phyloP scores from a whole-genome alignment of 73 alveolate genomes.

The Paramecium sexaurelia region DNA sequence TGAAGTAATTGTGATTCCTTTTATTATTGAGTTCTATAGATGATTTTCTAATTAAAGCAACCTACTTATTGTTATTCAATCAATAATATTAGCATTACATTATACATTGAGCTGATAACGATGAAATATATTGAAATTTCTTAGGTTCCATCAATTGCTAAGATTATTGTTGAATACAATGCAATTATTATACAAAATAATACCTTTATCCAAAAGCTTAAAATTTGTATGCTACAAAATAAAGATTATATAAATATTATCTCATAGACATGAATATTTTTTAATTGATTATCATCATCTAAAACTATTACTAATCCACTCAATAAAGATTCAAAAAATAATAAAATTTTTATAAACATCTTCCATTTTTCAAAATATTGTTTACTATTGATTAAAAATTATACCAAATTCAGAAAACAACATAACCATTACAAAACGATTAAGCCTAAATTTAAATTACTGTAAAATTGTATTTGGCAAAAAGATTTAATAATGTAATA shows the following conservation, averaged over 20 bases:
- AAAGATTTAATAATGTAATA: constrained; percentile 19
- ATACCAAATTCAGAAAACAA: background rate
- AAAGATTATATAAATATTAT: background rate
- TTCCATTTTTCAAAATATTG: background rate
- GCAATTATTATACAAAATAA: background rate
- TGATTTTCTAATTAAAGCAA: constrained; percentile 11
- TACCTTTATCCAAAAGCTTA: constrained; percentile 11
- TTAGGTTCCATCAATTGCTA: constrained; percentile 30
- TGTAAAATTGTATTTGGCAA: background rate
- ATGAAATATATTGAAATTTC: background rate
- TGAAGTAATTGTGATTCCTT: constrained; percentile 1
- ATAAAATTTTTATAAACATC: background rate
- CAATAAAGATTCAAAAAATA: background rate
- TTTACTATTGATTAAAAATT: background rate
- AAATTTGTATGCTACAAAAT: background rate
- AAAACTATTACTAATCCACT: background rate
- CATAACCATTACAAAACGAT: background rate
- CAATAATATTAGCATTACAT: background rate
- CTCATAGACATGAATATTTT: constrained; percentile 1
- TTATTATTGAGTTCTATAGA: background rate
- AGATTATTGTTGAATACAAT: background rate
- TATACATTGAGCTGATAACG: background rate
- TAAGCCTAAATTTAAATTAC: background rate
- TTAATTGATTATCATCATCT: background rate
- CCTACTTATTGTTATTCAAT: constrained; percentile 13